A percentile compares a stretch with the other conserved stretches of the same genome.
These are phyloP conservation scores for Globisporangium viniferum DNA, from an alignment of 352 stramenopile genomes.

Conservation along the genomic window DNA sequence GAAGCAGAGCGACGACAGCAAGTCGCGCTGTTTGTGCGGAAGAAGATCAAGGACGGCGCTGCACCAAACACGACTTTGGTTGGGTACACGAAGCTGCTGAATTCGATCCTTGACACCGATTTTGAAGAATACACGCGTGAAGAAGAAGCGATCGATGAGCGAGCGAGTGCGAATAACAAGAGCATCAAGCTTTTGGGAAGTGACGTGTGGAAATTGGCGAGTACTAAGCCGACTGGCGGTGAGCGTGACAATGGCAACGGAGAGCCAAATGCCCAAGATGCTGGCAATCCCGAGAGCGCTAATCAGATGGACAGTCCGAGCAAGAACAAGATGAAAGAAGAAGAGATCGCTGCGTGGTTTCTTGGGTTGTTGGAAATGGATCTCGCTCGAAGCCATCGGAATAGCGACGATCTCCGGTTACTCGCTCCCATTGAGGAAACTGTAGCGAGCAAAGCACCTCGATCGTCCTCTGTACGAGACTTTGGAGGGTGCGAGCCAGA, in stretches of 20 bases:
- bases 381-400: conserved; percentile 25
- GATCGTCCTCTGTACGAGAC: not conserved
- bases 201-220: conserved; percentile 3
- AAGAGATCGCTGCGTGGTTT: conserved; percentile 72
- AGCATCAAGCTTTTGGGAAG: conserved; percentile 22
- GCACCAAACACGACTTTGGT: conserved; percentile 70
- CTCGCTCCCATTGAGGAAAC: conserved; percentile 16
- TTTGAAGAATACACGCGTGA: conserved; percentile 52
- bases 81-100: conserved; percentile 52
- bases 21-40: conserved; percentile 55
- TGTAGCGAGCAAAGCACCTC: not conserved
- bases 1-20: conserved; percentile 45
- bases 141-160: conserved; percentile 11
- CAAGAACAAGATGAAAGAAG: conserved; percentile 50
- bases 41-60: conserved; percentile 62
- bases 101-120: conserved; percentile 65
- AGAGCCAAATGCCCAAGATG: conserved; percentile 22
- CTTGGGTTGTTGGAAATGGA: conserved; percentile 63
- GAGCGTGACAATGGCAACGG: not conserved
- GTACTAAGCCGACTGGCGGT: not conserved
- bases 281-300: conserved; percentile 17
- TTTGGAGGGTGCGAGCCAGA: conserved; percentile 10
- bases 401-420: conserved; percentile 21
- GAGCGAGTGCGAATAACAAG: conserved; percentile 1
- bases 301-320: conserved; percentile 18